A percentile compares a stretch with the other conserved stretches of the same genome.
phyloP scores from a whole-genome alignment of 345 rosid species.

The Odontarrhena argentea region DNA sequence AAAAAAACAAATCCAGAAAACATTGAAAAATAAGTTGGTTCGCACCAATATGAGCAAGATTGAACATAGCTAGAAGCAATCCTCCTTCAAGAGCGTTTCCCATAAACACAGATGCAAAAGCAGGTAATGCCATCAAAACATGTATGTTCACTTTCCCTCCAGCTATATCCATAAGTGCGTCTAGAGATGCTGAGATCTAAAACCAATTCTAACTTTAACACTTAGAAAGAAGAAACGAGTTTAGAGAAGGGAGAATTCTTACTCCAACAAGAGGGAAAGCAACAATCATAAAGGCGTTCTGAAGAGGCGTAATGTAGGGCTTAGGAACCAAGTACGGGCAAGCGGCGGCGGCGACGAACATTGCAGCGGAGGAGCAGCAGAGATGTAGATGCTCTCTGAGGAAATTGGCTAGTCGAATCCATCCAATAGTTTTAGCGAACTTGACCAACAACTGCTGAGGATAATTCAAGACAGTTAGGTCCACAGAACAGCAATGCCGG shows the following conservation, averaged over 20 bases:
- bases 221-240: too few relatives aligned
- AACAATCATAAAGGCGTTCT: constrained; percentile 60
- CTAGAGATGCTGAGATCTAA: constrained; percentile 90
- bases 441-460: too few relatives aligned
- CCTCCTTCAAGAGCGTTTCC: constrained; percentile 97
- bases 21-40: constrained; percentile 17
- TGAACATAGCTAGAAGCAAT: constrained; percentile 93
- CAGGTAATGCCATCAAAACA: constrained; percentile 94
- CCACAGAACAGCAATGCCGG: too few relatives aligned
- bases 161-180: constrained; percentile 82
- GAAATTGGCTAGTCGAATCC: constrained; percentile 75
- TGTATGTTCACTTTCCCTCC: constrained; percentile 96
- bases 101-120: constrained; percentile 93
- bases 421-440: constrained; percentile 69
- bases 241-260: constrained; percentile 29
- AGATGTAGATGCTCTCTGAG: constrained; percentile 83
- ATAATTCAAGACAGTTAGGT: too few relatives aligned
- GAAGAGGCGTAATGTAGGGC: constrained; percentile 61
- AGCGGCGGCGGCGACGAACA: constrained; percentile 76
- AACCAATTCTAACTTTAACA: not conserved
- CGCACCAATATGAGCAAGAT: constrained; percentile 91
- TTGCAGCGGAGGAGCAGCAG: constrained; percentile 72
- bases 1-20: not conserved
- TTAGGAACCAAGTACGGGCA: constrained; percentile 75
- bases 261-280: constrained; percentile 97